Evolutionary conservation across 1,284 basidiomycete genomes (phyloP), one percentile per base, ranked within the genome.

Genomic region (Pyrrhoderma noxium): DNA sequence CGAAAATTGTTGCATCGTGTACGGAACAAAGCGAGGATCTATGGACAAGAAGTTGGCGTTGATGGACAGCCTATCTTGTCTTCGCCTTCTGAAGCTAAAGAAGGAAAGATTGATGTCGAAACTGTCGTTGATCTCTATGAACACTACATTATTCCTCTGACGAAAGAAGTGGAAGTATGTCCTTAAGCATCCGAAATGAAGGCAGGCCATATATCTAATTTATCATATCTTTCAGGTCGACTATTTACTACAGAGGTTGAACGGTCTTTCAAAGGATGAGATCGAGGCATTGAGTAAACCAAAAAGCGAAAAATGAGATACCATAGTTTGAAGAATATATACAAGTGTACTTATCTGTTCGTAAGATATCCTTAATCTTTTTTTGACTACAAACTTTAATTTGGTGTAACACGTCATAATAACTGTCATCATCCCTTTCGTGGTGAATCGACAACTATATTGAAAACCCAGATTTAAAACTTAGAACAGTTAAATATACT

Each of bases 131-230:
- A 89, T 61, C 70, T 99, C 59, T 99, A 99, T 67, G 82, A 93
- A 64, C 87, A 86, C 60, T 93, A 88, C 64, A 93, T 99, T 58
- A 99, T 99, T 53, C 96, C 96, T 3, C 66, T 99, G 58, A 99
- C 96, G 3, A 98, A 95, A 69, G 92, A 95, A 62, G 93, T 99
- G 46, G 96, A 99, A 86, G 95, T 95, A 62, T 52, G 85, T 31
- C 16, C 14, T 51, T 5, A 31, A 5, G 5, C 11, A 31, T 31
- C 27, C 11, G 27, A 31, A 31, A 31, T n/a, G n/a, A n/a, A n/a
- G n/a, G n/a, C 27, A 5, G 27, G 27, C 5, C 27, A 31, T 45
- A 35, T 4, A 11, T 41, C 16, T 18, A 31, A 22, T 8, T 21
- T 49, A 39, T 9, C 44, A 44, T 13, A 31, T 53, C 49, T 53